Evolutionary conservation across 2,329 filamentous ascomycete species (phyloP), one percentile per base, ranked within the genome.

Genomic region (Pseudogymnoascus sp.): DNA sequence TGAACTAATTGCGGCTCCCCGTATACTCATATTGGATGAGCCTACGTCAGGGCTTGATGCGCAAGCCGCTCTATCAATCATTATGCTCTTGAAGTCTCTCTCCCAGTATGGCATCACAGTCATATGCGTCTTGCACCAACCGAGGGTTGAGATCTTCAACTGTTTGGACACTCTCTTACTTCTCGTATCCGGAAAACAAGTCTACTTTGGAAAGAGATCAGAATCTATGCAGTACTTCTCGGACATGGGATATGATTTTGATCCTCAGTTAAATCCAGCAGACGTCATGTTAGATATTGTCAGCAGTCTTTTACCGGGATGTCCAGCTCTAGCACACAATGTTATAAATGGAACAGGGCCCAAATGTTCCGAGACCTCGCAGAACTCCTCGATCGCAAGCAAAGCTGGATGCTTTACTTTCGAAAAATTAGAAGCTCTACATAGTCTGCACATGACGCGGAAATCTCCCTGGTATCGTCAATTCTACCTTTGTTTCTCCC

Each of bases 271-370:
- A 50, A 86, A 86, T 66, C 78, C 77, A 5, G 83, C 80, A 7
- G 84, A 86, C 65, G 75, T 82, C 1, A 77, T 86, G 23, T 83
- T 83, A n/a, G 83, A 86, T 62, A 85, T 86, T 66, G 80, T 85
- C 16, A 21, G 40, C 40, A 5, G 16, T 44, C 16, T 18, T 23
- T 44, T 21, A 5, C 38, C n/a, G 3, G 4, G 5, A 40, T 40
- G 5, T 40, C n/a, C 38, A 40, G 10, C n/a, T 8, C n/a, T n/a
- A 40, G n/a, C 38, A 40, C n/a, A 40, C 38, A 40, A 40, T 40
- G 38, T 18, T 18, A 40, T 40, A 40, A 40, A 40, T 40, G 16
- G 38, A 8, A 40, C 38, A 40, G 38, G 38, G n/a, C 38, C 7
- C 38, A 18, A 40, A 44, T 44, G 10, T 12, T 23, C 18, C 2